Base-by-base conservation (phyloP, 345 rosid species). In the Eucalyptus regnans region DNA sequence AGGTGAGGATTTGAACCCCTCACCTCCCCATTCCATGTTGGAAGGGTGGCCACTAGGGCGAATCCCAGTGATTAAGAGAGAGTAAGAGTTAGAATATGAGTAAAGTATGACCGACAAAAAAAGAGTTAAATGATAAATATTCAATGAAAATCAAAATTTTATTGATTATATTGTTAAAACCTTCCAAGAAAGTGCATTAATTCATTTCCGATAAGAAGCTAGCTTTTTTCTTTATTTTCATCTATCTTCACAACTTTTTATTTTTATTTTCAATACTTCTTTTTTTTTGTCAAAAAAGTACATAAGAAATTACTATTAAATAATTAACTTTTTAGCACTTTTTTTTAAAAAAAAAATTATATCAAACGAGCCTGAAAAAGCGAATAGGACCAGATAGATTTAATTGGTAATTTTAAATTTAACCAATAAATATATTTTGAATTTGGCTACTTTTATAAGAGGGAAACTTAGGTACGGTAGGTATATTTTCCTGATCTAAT, bases 31-130 rank as follows among this genome's bases (percentile, higher is more conserved):
- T n/a, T n/a, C n/a, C n/a, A n/a, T n/a, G n/a, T n/a, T n/a, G n/a
- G n/a, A n/a, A n/a, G n/a, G n/a, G n/a, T n/a, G n/a, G n/a, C n/a
- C n/a, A n/a, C n/a, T n/a, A n/a, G n/a, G n/a, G n/a, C n/a, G n/a
- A n/a, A n/a, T n/a, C n/a, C n/a, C n/a, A n/a, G n/a, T n/a, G n/a
- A n/a, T n/a, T n/a, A n/a, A n/a, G n/a, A n/a, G 1, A 56, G 2
- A 56, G 0, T 56, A 0, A 23, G 0, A 9, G 2, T 56, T 22
- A 56, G 0, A 56, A 3, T 7, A 52, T 0, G 1, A 52, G 10
- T 52, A 52, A 52, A 52, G 25, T 20, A 52, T 20, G 5, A 52
- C 0, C 2, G 1, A 7, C 0, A 52, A 52, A 18, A 52, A 20
- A 20, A 4, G 8, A 20, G 1, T 41, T 41, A 41, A 10, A 76